Percentiles rank a stretch among this genome's conserved stretches.
These are phyloP conservation scores for Mycena pura DNA, from an alignment of 768 basidiomycete species.

Conservation along the genomic window DNA sequence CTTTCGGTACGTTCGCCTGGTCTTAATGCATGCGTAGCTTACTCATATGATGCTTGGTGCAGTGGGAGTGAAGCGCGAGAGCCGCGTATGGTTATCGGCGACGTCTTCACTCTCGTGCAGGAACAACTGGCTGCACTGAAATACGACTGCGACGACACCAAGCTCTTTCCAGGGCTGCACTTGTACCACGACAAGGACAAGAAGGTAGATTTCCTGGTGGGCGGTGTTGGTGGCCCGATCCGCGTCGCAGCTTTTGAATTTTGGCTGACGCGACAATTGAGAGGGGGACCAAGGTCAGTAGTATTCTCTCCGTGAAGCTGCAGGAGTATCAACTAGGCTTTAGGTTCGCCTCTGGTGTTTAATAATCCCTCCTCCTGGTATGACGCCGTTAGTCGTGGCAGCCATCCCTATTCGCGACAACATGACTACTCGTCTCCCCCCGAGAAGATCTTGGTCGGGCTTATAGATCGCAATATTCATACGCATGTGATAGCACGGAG, in stretches of 20 bases:
- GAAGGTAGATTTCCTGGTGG: slow-evolving; percentile 32
- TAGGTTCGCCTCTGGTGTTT: slow-evolving; percentile 41
- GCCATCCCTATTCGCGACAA: slow-evolving; percentile 32
- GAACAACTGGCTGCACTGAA: slow-evolving; percentile 25
- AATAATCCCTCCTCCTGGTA: slow-evolving; percentile 35
- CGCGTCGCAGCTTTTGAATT: slow-evolving; percentile 32
- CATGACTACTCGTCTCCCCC: slow-evolving; percentile 24
- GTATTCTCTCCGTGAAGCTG: not conserved
- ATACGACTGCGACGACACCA: slow-evolving; percentile 44
- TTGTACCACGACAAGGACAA: slow-evolving; percentile 31
- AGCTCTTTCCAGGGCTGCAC: slow-evolving; percentile 32
- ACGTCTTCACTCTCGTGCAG: slow-evolving; percentile 25
- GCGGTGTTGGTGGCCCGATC: slow-evolving; percentile 32
- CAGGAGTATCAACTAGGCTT: not conserved
- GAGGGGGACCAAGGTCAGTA: slow-evolving; percentile 34
- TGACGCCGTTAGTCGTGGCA: slow-evolving; percentile 41
- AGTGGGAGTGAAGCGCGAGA: slow-evolving; percentile 17
- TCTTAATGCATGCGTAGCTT: not conserved
- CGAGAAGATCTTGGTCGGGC: slow-evolving; percentile 31
- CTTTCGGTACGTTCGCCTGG: slow-evolving; percentile 20
- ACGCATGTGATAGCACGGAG: slow-evolving; percentile 44
- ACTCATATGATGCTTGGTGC: not conserved
- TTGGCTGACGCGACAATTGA: slow-evolving; percentile 14
- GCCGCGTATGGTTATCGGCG: slow-evolving; percentile 27
- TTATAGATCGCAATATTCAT: slow-evolving; percentile 36